Evolutionary conservation across 495 filamentous ascomycete genomes (phyloP).

Genomic region (Aspergillus wentii): DNA sequence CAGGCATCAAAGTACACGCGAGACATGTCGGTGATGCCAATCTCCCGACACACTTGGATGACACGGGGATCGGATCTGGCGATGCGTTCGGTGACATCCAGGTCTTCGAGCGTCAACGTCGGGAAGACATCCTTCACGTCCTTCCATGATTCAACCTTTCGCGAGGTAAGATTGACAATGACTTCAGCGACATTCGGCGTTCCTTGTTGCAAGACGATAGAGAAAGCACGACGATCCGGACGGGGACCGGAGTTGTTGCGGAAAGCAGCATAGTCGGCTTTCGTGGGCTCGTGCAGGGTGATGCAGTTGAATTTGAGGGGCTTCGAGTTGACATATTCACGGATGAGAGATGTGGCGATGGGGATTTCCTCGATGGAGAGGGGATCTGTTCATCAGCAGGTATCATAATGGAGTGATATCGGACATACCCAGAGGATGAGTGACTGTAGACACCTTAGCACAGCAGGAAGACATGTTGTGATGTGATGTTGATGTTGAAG

Average conservation of each 20-base stretch:
- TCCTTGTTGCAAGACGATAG: conserved; percentile 29
- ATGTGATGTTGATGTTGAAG: no score
- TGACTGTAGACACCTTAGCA: not conserved
- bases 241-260: conserved; percentile 48
- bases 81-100: conserved; percentile 75
- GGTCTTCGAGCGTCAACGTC: conserved; percentile 83
- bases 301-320: conserved; percentile 76
- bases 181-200: conserved; percentile 59
- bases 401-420: no score
- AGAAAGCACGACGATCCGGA: conserved; percentile 25
- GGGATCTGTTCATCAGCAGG: conserved; percentile 19
- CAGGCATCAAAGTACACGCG: conserved; percentile 73
- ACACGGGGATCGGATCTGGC: conserved; percentile 72
- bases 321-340: conserved; percentile 25
- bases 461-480: no score
- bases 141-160: conserved; percentile 68
- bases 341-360: conserved; percentile 24
- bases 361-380: conserved; percentile 30
- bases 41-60: conserved; percentile 78
- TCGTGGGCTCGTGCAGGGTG: conserved; percentile 72
- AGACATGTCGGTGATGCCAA: conserved; percentile 82
- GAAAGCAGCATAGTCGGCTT: conserved; percentile 74
- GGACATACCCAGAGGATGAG: not conserved
- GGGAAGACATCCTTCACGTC: conserved; percentile 70
- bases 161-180: conserved; percentile 66